Evolutionary conservation across 2,329 filamentous ascomycete genomes (phyloP), one percentile per base, ranked within the genome.

Genomic region (Ophiostoma himal-ulmi): DNA sequence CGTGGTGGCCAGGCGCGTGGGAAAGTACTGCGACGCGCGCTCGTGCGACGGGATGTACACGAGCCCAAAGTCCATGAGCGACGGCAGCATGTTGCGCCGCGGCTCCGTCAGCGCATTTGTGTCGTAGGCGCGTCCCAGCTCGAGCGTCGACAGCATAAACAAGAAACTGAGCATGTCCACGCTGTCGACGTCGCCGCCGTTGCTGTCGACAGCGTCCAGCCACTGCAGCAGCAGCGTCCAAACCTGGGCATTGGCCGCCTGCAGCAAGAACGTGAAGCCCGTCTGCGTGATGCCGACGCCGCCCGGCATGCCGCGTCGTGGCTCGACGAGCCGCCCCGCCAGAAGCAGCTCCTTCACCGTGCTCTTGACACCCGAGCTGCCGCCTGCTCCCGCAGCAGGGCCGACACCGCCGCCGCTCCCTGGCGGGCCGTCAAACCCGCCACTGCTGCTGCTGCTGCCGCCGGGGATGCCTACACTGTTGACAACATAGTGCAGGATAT

Each of bases 131-230:
- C 92, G 89, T 14, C 95, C 95, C 11, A 98, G 89, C 78, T 98
- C 94, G 71, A 98, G 88, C 69, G 91, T 96, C 65, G 94, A 94
- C 37, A 99, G 89, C 77, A 97, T 91, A 80, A 99, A 98, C 75
- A 99, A 88, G 78, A 99, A 99, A 7, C 92, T 94, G 6, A 99
- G 87, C 78, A 98, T 94, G 77, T 99, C 95, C 67, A 97, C 93
- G 71, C 91, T 89, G 74, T 97, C 93, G 84, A 97, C 90, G 41
- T 87, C 86, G 20, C 75, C 76, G 70, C 84, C 82, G 74, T 92
- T 89, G 62, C 90, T 90, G 75, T 93, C 90, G 64, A 91, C 91
- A 72, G 93, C 91, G 75, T 96, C 92, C 68, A 99, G 88, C 84
- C 97, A 99, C 41, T 97, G 89, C 39, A 99, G 90, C 48, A 99